These are phyloP conservation scores for Amanita muscaria DNA, from an alignment of 768 basidiomycete genomes.

Conservation along the genomic window DNA sequence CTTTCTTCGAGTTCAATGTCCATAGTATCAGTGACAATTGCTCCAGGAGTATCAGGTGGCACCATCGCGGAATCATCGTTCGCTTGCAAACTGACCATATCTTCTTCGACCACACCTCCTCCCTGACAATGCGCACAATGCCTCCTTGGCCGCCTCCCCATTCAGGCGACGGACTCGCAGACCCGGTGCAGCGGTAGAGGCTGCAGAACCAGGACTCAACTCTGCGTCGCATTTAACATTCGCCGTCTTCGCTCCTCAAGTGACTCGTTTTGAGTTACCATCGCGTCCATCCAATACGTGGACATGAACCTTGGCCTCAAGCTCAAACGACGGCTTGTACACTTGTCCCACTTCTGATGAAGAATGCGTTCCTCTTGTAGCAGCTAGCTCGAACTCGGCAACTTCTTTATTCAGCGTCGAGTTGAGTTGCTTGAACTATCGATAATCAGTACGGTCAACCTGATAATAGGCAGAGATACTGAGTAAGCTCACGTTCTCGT, in stretches of 20 bases:
- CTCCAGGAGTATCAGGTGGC: too few relatives aligned
- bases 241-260: slow-evolving; percentile 48
- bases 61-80: too few relatives aligned
- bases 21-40: too few relatives aligned
- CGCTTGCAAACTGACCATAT: too few relatives aligned
- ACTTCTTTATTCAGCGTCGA: slow-evolving; percentile 69
- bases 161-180: too few relatives aligned
- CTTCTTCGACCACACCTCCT: too few relatives aligned
- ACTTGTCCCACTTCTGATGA: slow-evolving; percentile 30
- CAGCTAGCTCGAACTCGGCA: slow-evolving; percentile 51
- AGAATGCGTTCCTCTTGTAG: slow-evolving; percentile 43
- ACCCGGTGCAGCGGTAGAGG: too few relatives aligned
- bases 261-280: slow-evolving; percentile 29
- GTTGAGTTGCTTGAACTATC: slow-evolving; percentile 68
- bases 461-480: too few relatives aligned
- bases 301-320: slow-evolving; percentile 44
- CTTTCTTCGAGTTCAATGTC: too few relatives aligned
- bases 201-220: too few relatives aligned
- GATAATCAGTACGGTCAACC: not conserved
- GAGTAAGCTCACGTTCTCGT: slow-evolving; percentile 61
- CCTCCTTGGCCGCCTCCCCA: too few relatives aligned
- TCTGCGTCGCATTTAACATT: slow-evolving; percentile 52
- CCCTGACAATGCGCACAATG: too few relatives aligned
- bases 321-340: slow-evolving; percentile 45
- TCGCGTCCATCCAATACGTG: slow-evolving; percentile 47